Evolutionary conservation across 2,329 filamentous ascomycete species (phyloP).

Genomic region (Alternaria sp.): DNA sequence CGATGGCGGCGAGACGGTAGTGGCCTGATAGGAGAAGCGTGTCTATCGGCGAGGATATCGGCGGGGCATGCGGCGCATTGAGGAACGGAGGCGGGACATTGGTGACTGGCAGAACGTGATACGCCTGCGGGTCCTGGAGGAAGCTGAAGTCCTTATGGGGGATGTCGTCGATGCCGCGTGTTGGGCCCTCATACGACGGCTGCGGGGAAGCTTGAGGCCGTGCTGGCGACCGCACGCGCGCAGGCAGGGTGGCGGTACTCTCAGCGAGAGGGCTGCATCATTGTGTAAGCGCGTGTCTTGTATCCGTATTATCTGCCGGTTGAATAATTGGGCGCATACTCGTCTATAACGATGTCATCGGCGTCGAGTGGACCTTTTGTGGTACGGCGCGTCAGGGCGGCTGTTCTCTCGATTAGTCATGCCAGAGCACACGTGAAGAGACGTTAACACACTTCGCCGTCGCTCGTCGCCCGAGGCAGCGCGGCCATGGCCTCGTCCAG

Average conservation of each 20-base stretch:
- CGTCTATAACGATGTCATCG: conserved; percentile 71
- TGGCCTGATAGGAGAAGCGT: conserved; percentile 74
- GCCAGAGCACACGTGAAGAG: background rate
- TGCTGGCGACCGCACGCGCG: conserved; percentile 31
- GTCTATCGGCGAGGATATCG: conserved; percentile 65
- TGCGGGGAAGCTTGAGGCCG: conserved; percentile 25
- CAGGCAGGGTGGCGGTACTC: conserved; percentile 15
- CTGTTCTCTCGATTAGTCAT: conserved; percentile 41
- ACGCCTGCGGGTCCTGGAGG: conserved; percentile 22
- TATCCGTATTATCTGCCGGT: conserved; percentile 2
- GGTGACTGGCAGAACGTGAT: conserved; percentile 76
- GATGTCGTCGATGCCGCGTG: conserved; percentile 37
- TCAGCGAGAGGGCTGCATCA: conserved; percentile 30
- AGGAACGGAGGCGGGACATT: conserved; percentile 70
- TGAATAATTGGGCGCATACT: conserved; percentile 42
- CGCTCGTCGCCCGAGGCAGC: conserved; percentile 40
- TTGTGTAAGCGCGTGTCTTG: conserved; percentile 14
- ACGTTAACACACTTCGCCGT: conserved; percentile 27
- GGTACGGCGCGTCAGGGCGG: conserved; percentile 68
- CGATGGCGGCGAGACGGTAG: conserved; percentile 79
- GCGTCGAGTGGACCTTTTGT: conserved; percentile 76
- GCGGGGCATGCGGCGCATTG: conserved; percentile 69
- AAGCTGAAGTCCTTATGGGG: conserved; percentile 73
- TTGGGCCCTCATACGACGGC: conserved; percentile 26
- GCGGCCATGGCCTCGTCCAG: conserved; percentile 35